phyloP scores from a whole-genome alignment of 495 filamentous ascomycete species.

The Trichoderma erinaceum region DNA sequence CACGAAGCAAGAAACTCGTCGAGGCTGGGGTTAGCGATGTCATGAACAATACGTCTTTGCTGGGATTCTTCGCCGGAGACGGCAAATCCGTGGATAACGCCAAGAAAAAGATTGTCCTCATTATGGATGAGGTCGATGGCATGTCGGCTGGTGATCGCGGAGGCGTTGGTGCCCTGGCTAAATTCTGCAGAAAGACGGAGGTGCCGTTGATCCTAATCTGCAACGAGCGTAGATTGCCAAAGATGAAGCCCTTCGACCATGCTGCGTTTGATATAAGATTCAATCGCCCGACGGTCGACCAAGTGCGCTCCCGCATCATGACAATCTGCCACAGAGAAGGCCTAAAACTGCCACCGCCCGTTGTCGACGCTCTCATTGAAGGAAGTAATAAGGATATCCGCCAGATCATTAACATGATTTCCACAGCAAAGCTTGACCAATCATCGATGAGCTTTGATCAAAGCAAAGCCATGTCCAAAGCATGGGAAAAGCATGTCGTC shows the following conservation, averaged over 20 bases:
- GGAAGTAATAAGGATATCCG: constrained; percentile 92
- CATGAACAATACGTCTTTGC: constrained; percentile 84
- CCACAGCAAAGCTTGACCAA: constrained; percentile 83
- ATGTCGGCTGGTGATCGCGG: constrained; percentile 98
- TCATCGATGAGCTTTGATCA: constrained; percentile 70
- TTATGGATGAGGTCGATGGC: constrained; percentile 99
- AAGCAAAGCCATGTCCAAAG: constrained; percentile 86
- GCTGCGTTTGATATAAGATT: constrained; percentile 82
- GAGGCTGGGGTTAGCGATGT: constrained; percentile 81
- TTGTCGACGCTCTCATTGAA: constrained; percentile 93
- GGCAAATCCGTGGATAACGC: constrained; percentile 69
- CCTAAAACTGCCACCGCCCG: constrained; percentile 73
- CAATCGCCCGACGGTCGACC: constrained; percentile 78
- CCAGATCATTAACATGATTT: constrained; percentile 98
- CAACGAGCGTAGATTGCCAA: constrained; percentile 85
- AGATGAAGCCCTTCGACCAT: constrained; percentile 96
- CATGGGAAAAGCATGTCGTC: constrained; percentile 96
- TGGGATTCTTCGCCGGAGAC: constrained; percentile 85
- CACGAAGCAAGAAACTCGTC: constrained; percentile 94
- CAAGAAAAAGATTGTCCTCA: constrained; percentile 87
- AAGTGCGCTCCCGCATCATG: constrained; percentile 81
- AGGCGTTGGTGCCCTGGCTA: constrained; percentile 88
- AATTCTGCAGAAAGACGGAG: constrained; percentile 88
- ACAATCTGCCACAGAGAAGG: constrained; percentile 92
- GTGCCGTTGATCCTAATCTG: constrained; percentile 96